Evolutionary conservation across 1,139 yeast species (phyloP).

Genomic region (Yamadazyma epiphylla): DNA sequence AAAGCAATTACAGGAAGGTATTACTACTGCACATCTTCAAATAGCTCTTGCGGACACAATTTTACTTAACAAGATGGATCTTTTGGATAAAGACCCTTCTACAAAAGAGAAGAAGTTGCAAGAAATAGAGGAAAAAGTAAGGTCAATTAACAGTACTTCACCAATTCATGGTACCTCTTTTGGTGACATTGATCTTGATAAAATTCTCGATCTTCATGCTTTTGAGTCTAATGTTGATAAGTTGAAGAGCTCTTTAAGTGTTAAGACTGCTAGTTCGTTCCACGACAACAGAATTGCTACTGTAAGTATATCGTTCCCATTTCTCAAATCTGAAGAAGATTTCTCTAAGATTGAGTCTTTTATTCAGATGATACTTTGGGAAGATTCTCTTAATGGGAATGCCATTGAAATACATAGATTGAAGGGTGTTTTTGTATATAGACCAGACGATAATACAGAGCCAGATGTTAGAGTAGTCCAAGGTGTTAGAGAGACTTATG

Average conservation of each 20-base stretch:
- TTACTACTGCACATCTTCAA: slow-evolving; percentile 86
- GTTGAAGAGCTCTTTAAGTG: slow-evolving; percentile 20
- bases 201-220: slow-evolving; percentile 75
- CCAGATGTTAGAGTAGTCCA: slow-evolving; percentile 67
- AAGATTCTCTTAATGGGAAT: slow-evolving; percentile 38
- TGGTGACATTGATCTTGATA: slow-evolving; percentile 61
- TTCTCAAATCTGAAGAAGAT: slow-evolving; percentile 24
- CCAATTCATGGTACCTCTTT: slow-evolving; percentile 64
- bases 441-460: slow-evolving; percentile 3
- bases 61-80: slow-evolving; percentile 74
- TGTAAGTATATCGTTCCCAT: slow-evolving; percentile 50
- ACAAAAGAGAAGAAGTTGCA: slow-evolving; percentile 15
- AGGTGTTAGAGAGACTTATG: slow-evolving; percentile 92
- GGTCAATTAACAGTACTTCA: slow-evolving; percentile 62
- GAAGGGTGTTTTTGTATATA: slow-evolving; percentile 64
- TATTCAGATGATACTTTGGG: slow-evolving; percentile 71
- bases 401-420: slow-evolving; percentile 71
- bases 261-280: slow-evolving; percentile 17
- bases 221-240: slow-evolving; percentile 51
- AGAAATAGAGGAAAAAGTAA: slow-evolving; percentile 34
- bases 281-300: slow-evolving; percentile 63
- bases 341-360: slow-evolving; percentile 52
- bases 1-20: slow-evolving; percentile 35
- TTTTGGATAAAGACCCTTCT: slow-evolving; percentile 18
- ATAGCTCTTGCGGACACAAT: slow-evolving; percentile 86